Percentiles rank a stretch among this genome's conserved stretches.
phyloP scores from a whole-genome alignment of 768 basidiomycete genomes.

The Tricholoma matsutake region DNA sequence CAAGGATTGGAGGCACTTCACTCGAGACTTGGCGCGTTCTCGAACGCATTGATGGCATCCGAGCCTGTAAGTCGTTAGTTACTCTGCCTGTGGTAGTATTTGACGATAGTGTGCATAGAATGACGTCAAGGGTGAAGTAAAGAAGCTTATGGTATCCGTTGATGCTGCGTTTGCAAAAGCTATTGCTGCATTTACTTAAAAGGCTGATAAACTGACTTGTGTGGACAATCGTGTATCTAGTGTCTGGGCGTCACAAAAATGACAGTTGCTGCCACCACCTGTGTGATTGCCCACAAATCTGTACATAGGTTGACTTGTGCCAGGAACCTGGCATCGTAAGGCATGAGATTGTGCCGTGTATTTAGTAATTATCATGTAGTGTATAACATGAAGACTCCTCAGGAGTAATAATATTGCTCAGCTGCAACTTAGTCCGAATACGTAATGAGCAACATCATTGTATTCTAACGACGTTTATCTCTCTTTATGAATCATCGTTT shows the following conservation, averaged over 20 bases:
- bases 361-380: too few relatives aligned
- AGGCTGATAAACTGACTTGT: neutral
- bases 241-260: neutral
- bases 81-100: neutral
- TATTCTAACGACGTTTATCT: too few relatives aligned
- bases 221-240: neutral
- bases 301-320: too few relatives aligned
- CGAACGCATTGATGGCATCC: neutral
- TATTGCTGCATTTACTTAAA: neutral
- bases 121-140: neutral
- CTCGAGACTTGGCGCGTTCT: neutral
- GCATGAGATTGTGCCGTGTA: too few relatives aligned
- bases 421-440: too few relatives aligned
- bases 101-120: neutral
- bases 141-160: neutral
- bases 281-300: too few relatives aligned
- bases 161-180: constrained; percentile 7
- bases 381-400: too few relatives aligned
- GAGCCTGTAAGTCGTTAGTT: constrained; percentile 2
- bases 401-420: too few relatives aligned
- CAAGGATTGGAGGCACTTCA: neutral
- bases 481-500: too few relatives aligned
- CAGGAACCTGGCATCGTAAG: too few relatives aligned
- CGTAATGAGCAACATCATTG: too few relatives aligned
- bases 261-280: too few relatives aligned